Evolutionary conservation across 1,284 basidiomycete species (phyloP).

Genomic region (Ustanciosporium gigantosporum): DNA sequence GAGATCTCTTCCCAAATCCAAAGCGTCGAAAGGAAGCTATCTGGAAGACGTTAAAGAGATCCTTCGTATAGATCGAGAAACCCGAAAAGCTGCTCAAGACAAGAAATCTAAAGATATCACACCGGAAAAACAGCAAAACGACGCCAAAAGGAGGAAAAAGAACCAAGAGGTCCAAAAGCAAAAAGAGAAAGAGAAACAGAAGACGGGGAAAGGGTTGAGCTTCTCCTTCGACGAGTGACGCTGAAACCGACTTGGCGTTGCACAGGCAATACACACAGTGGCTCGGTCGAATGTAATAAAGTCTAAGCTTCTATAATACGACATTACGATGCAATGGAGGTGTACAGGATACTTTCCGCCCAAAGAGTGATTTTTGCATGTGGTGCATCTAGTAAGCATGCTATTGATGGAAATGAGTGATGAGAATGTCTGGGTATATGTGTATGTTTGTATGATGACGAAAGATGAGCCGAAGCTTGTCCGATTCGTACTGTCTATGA

Average conservation of each 20-base stretch:
- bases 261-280: too few species aligned
- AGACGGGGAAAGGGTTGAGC: slow-evolving; percentile 36
- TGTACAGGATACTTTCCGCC: too few species aligned
- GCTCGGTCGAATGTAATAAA: too few species aligned
- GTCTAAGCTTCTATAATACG: too few species aligned
- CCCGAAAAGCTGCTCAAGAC: background rate
- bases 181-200: slow-evolving; percentile 18
- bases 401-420: too few species aligned
- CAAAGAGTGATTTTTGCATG: too few species aligned
- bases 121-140: background rate
- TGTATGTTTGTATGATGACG: background rate
- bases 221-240: slow-evolving; percentile 32
- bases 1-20: too few species aligned
- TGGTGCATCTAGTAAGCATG: too few species aligned
- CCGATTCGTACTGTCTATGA: too few species aligned
- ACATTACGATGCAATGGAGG: too few species aligned
- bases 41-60: slow-evolving; percentile 25
- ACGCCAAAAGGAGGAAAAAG: background rate
- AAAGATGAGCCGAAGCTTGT: background rate
- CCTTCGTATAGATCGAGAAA: slow-evolving; percentile 4
- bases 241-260: background rate
- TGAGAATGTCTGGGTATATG: background rate
- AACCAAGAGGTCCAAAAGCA: slow-evolving; percentile 5
- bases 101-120: background rate
- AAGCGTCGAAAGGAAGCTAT: background rate